These are phyloP conservation scores for Aspergillus aculeatus DNA, from an alignment of 2,329 filamentous ascomycete genomes.

Conservation along the genomic window DNA sequence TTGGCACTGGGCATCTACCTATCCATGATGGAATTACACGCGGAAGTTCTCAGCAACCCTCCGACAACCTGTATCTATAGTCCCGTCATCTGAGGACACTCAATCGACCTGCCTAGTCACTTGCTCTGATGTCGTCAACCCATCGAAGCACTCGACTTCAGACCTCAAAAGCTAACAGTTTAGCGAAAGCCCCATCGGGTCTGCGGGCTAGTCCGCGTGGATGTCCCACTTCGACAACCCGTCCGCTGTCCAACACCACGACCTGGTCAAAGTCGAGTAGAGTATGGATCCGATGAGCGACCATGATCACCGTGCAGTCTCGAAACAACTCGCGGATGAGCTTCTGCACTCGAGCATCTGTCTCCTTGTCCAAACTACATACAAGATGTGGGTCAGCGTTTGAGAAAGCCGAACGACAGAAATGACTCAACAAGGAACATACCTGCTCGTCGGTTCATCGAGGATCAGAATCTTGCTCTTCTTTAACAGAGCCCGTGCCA, in stretches of 20 bases:
- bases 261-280: background rate
- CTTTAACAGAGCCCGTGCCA: background rate
- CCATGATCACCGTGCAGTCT: background rate
- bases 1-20: no score
- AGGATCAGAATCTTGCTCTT: background rate
- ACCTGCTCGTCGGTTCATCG: conserved; percentile 10
- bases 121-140: no score
- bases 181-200: no score
- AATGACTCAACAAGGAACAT: background rate
- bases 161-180: no score
- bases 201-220: background rate
- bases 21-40: no score
- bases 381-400: no score
- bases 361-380: background rate
- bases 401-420: no score
- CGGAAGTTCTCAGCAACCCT: no score
- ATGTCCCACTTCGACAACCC: background rate
- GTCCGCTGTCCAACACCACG: background rate
- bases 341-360: background rate
- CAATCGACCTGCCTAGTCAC: no score
- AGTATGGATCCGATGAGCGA: background rate
- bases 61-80: no score
- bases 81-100: no score
- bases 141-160: no score
- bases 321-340: background rate